phyloP scores from a whole-genome alignment of 2,329 filamentous ascomycete species.

The Chaetomium sp. region DNA sequence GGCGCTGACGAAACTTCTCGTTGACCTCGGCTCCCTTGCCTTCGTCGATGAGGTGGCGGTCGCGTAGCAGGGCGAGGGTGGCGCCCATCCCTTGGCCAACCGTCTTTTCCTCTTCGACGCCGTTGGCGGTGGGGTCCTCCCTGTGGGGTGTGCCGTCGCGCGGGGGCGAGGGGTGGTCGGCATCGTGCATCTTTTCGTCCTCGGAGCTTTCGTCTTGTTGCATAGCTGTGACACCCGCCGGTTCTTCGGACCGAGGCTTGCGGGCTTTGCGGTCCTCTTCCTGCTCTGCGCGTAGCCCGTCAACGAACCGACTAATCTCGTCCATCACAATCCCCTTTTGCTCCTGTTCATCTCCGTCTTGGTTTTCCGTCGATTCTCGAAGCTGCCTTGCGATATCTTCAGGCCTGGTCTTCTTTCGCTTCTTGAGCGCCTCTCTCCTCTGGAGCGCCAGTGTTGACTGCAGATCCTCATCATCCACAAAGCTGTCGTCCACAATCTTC shows the following conservation, averaged over 20 bases:
- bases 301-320: slow-evolving; percentile 91
- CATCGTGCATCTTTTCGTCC: slow-evolving; percentile 44
- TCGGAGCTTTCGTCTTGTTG: slow-evolving; percentile 33
- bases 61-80: slow-evolving; percentile 73
- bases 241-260: slow-evolving; percentile 37
- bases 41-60: slow-evolving; percentile 72
- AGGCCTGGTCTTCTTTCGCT: slow-evolving; percentile 77
- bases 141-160: slow-evolving; percentile 28
- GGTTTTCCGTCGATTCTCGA: slow-evolving; percentile 50
- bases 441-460: slow-evolving; percentile 82
- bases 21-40: slow-evolving; percentile 58
- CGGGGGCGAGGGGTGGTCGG: slow-evolving; percentile 39
- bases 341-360: slow-evolving; percentile 36
- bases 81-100: slow-evolving; percentile 74
- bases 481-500: slow-evolving; percentile 57
- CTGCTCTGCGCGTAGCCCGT: slow-evolving; percentile 67
- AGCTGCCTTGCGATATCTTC: slow-evolving; percentile 83
- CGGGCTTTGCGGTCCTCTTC: slow-evolving; percentile 47
- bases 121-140: slow-evolving; percentile 54
- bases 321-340: slow-evolving; percentile 75
- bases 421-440: slow-evolving; percentile 77
- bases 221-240: slow-evolving; percentile 37
- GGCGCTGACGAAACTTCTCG: slow-evolving; percentile 60
- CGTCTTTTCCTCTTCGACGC: slow-evolving; percentile 78
- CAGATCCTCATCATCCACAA: slow-evolving; percentile 88